Base-by-base conservation (phyloP, 352 stramenopile species). In the Phytophthora uliginosa region DNA sequence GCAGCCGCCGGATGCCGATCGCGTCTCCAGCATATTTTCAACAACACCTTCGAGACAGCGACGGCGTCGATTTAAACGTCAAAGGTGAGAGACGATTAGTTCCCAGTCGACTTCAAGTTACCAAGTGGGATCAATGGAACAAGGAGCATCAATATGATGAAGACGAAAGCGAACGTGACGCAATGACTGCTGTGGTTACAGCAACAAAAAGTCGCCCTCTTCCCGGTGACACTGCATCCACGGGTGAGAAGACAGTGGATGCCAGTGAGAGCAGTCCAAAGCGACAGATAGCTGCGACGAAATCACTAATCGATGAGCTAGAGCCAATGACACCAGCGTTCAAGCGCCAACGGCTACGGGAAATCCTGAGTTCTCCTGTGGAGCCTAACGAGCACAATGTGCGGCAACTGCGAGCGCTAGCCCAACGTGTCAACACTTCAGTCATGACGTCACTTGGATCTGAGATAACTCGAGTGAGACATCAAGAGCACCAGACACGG, bases 1-100 rank as follows among this genome's bases (percentile, higher is more conserved):
- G 66, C 13, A 87, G 84, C 28, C 83, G 83, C n/a, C 74, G 73
- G 34, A 95, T 95, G 89, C 87, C 89, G 13, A 47, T 95, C 2
- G 72, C 84, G 9, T 91, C 82, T 8, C 61, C 79, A 20, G 71
- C 71, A 2, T 89, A 90, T 57, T 93, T 93, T 68, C 71, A 82
- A 18, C 56, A 72, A 1, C 80, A 83, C n/a, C 63, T 93, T n/a
- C 73, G 52, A 60, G 70, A 81, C 42, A 51, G 69, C 33, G 63
- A 71, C 28, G 66, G 60, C 20, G 22, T 4, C 12, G 53, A 59
- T 15, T 42, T 12, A 33, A 58, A 18, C 10, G 28, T 5, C 40
- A 65, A 66, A 54, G 57, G 45, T 33, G 13, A n/a, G 20, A 40
- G 24, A 12, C 59, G 26, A 33, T 24, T 57, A 24, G 15, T 22